A percentile compares a stretch with the other conserved stretches of the same genome.
Conservation (phyloP, 305 asterid species). For the Fraxinus baroniana region DNA sequence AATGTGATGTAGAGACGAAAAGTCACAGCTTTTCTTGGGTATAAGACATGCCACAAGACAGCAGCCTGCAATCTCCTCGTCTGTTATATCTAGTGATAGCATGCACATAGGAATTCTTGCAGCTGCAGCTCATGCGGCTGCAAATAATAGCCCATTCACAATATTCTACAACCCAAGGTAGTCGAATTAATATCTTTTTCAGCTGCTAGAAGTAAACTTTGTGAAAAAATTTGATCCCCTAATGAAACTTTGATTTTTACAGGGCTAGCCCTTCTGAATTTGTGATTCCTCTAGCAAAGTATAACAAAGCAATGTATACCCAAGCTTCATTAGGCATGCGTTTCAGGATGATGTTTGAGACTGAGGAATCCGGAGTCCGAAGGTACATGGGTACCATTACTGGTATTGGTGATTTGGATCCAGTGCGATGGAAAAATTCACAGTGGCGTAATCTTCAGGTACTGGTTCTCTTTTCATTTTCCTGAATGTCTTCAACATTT, state of each 20-base stretch:
- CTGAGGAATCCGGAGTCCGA: slow-evolving; percentile 89
- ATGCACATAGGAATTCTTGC: slow-evolving; percentile 98
- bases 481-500: background rate
- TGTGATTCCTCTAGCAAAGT: slow-evolving; percentile 89
- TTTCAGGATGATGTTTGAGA: slow-evolving; percentile 96
- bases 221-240: background rate
- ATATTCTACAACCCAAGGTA: slow-evolving; percentile 95
- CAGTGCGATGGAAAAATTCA: slow-evolving; percentile 85
- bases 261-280: slow-evolving; percentile 97
- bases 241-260: slow-evolving; percentile 16
- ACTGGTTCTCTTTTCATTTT: background rate
- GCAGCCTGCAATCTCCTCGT: slow-evolving; percentile 87
- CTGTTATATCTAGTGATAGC: slow-evolving; percentile 96
- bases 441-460: slow-evolving; percentile 99
- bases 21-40: slow-evolving; percentile 83
- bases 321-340: slow-evolving; percentile 87
- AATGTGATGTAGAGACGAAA: slow-evolving; percentile 66
- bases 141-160: slow-evolving; percentile 87
- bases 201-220: background rate
- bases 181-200: background rate
- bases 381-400: slow-evolving; percentile 97
- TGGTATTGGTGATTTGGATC: slow-evolving; percentile 76
- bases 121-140: slow-evolving; percentile 99
- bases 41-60: slow-evolving; percentile 77
- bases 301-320: slow-evolving; percentile 84